Evolutionary conservation across 2,329 filamentous ascomycete species (phyloP).

Genomic region (Triangularia setosa): DNA sequence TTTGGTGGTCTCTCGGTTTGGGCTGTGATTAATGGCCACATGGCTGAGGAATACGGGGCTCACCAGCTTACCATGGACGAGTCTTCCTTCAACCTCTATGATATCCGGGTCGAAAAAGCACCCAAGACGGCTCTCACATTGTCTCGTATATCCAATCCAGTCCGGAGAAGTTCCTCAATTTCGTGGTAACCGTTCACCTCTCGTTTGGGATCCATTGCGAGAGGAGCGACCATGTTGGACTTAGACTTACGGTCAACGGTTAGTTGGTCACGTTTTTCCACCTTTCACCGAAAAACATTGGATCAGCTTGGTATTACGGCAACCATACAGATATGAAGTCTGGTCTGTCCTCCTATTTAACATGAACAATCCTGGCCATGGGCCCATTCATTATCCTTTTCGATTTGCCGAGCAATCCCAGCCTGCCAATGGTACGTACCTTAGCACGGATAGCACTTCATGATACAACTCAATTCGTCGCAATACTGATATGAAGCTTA

Average conservation of each 20-base stretch:
- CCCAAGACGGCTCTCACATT: not conserved
- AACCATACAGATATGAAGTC: no score
- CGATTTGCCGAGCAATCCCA: no score
- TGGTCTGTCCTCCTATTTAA: no score
- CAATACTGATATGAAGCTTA: not conserved
- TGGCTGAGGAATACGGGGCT: not conserved
- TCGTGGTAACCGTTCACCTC: not conserved
- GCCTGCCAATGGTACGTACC: no score
- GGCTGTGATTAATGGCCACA: not conserved
- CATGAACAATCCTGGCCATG: no score
- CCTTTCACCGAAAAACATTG: no score
- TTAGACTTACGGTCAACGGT: no score
- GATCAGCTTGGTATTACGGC: no score
- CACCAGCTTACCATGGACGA: not conserved
- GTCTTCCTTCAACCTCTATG: not conserved
- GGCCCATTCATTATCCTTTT: no score
- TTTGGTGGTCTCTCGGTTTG: not conserved
- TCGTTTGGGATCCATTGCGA: not conserved
- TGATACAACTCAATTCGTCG: not conserved
- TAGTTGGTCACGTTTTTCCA: no score
- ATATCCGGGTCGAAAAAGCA: not conserved
- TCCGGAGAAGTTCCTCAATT: not conserved
- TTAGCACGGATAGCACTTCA: no score
- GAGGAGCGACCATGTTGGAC: no score
- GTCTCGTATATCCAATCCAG: slow-evolving; percentile 12